Conservation (phyloP, 495 filamentous ascomycete species). For the Podospora pseudoanserina region DNA sequence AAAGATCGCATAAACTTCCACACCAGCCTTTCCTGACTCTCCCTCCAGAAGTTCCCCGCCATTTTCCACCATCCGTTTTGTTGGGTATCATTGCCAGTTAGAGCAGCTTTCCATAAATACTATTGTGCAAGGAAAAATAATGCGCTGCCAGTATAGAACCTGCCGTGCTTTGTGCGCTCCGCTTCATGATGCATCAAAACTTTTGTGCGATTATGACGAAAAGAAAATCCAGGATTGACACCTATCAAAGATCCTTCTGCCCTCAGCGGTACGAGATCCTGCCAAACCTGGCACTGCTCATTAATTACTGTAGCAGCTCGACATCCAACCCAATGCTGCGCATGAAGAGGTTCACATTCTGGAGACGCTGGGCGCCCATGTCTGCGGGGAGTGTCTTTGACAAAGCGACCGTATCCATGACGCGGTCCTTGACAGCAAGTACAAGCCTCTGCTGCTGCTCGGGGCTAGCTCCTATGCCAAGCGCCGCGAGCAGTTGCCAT, state of each 20-base stretch:
- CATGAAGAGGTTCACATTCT: conserved; percentile 98
- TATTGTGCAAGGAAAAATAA: background rate
- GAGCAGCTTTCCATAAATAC: background rate
- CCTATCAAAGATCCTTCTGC: background rate
- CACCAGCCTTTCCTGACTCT: background rate
- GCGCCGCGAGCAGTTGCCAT: conserved; percentile 94
- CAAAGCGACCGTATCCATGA: conserved; percentile 89
- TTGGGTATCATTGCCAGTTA: background rate
- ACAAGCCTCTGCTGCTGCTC: conserved; percentile 93
- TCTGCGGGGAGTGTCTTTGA: conserved; percentile 85
- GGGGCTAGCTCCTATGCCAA: conserved; percentile 85
- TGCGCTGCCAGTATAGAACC: background rate
- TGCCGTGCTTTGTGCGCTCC: background rate
- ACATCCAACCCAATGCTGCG: conserved; percentile 96
- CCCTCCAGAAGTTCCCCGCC: background rate
- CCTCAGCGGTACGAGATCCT: no score
- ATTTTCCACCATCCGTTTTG: background rate
- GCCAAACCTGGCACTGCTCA: no score
- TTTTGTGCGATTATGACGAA: background rate
- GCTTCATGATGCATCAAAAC: background rate
- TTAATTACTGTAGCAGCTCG: conserved; percentile 69
- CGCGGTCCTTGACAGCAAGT: conserved; percentile 93
- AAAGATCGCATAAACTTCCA: background rate
- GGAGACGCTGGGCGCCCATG: conserved; percentile 72
- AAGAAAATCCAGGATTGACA: background rate